Evolutionary conservation across 139 green algal species (phyloP).

Genomic region (Coccomyxa sp.): DNA sequence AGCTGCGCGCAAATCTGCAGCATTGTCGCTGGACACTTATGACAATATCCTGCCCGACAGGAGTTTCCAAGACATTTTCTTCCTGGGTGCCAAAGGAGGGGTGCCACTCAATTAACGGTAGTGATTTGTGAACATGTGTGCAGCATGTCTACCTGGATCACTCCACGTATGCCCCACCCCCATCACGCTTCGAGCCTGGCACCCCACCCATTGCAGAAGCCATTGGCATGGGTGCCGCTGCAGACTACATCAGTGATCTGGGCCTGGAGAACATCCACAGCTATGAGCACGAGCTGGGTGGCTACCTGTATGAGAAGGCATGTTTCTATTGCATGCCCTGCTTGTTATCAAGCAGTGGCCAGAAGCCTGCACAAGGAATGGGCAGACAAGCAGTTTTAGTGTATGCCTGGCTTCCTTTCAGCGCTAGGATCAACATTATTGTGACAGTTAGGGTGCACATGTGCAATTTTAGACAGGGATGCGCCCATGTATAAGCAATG

Average conservation of each 20-base stretch:
- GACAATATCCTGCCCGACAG: too few species aligned
- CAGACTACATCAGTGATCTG: constrained; percentile 67
- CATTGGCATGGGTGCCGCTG: constrained; percentile 69
- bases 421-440: too few species aligned
- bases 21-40: too few species aligned
- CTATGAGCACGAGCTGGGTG: constrained; percentile 77
- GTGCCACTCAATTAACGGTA: too few species aligned
- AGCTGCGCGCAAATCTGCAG: too few species aligned
- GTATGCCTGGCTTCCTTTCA: neutral
- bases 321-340: neutral
- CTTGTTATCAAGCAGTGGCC: neutral
- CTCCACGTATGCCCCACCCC: constrained; percentile 89
- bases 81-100: too few species aligned
- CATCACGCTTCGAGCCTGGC: constrained; percentile 92
- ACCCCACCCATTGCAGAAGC: constrained; percentile 90
- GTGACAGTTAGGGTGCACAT: too few species aligned
- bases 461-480: too few species aligned
- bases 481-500: too few species aligned
- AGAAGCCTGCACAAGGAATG: neutral
- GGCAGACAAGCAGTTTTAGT: neutral
- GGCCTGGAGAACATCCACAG: constrained; percentile 74
- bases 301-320: constrained; percentile 73
- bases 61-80: too few species aligned
- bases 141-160: constrained; percentile 64
- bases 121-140: neutral